Percentiles rank a stretch among this genome's conserved stretches.
These are phyloP conservation scores for Cicer yamashitae DNA, from an alignment of 306 rosid species.

Conservation along the genomic window DNA sequence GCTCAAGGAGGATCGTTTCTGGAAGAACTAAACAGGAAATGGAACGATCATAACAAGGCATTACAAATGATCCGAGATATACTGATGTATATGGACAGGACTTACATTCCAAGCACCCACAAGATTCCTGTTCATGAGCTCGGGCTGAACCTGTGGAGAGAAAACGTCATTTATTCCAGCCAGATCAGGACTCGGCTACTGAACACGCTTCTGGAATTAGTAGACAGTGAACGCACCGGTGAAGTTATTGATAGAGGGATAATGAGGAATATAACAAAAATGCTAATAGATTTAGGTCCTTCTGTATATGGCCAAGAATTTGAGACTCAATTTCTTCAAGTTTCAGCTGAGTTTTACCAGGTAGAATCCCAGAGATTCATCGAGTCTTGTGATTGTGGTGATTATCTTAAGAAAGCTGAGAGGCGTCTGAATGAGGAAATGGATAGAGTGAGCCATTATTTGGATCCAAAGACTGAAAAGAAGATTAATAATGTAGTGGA, in stretches of 20 bases:
- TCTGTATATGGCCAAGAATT: constrained; percentile 86
- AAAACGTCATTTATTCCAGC: constrained; percentile 72
- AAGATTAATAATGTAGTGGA: constrained; percentile 89
- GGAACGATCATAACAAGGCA: constrained; percentile 92
- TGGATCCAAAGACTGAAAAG: constrained; percentile 78
- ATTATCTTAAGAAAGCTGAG: constrained; percentile 90
- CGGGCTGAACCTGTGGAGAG: constrained; percentile 95
- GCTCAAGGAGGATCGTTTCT: constrained; percentile 89
- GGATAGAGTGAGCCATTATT: constrained; percentile 88
- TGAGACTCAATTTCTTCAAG: constrained; percentile 76
- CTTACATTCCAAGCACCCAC: constrained; percentile 82
- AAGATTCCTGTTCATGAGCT: constrained; percentile 94
- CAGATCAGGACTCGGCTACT: constrained; percentile 79
- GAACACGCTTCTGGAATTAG: constrained; percentile 74
- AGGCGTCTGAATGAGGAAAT: constrained; percentile 91
- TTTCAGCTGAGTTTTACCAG: constrained; percentile 84
- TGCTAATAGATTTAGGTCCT: constrained; percentile 92
- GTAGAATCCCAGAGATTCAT: constrained; percentile 84
- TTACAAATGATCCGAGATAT: constrained; percentile 91
- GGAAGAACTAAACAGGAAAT: constrained; percentile 86
- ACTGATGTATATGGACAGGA: constrained; percentile 98
- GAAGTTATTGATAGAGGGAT: constrained; percentile 89
- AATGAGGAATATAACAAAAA: constrained; percentile 79
- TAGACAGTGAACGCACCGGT: constrained; percentile 77
- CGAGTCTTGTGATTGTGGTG: constrained; percentile 93